These are phyloP conservation scores for Cordyceps javanica DNA, from an alignment of 2,329 filamentous ascomycete genomes.

Conservation along the genomic window DNA sequence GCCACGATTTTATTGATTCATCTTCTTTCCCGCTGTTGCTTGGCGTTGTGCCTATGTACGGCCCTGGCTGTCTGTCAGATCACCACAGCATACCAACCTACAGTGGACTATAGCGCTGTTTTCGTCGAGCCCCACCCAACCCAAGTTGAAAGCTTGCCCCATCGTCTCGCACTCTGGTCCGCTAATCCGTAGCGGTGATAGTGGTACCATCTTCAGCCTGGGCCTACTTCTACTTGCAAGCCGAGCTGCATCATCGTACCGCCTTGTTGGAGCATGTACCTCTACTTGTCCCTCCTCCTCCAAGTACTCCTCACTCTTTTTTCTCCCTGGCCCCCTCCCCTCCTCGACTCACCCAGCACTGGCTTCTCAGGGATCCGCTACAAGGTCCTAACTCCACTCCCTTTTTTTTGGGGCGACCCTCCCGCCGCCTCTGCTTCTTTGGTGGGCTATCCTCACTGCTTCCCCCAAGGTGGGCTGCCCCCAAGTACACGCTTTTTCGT, in stretches of 20 bases:
- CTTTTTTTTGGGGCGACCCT: constrained; percentile 2
- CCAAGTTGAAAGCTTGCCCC: background rate
- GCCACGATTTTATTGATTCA: background rate
- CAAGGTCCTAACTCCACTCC: constrained; percentile 5
- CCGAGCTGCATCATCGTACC: background rate
- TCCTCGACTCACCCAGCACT: background rate
- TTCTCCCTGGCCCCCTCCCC: too few relatives aligned
- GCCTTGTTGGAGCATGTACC: background rate
- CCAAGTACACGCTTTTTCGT: background rate
- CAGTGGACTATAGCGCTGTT: background rate
- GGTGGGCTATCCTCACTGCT: background rate
- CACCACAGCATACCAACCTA: background rate
- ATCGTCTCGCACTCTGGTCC: background rate
- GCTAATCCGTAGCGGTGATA: background rate
- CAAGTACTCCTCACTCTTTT: constrained; percentile 6
- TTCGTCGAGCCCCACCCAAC: background rate
- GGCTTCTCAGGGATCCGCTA: constrained; percentile 7
- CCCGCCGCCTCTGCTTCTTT: background rate
- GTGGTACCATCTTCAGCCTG: background rate
- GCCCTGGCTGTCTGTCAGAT: background rate
- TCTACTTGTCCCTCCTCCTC: background rate
- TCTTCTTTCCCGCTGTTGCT: background rate
- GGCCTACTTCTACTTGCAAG: too few relatives aligned
- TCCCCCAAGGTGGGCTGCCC: background rate
- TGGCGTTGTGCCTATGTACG: background rate